phyloP scores from a whole-genome alignment of 768 basidiomycete species.

The Panaeolus cyanescens region DNA sequence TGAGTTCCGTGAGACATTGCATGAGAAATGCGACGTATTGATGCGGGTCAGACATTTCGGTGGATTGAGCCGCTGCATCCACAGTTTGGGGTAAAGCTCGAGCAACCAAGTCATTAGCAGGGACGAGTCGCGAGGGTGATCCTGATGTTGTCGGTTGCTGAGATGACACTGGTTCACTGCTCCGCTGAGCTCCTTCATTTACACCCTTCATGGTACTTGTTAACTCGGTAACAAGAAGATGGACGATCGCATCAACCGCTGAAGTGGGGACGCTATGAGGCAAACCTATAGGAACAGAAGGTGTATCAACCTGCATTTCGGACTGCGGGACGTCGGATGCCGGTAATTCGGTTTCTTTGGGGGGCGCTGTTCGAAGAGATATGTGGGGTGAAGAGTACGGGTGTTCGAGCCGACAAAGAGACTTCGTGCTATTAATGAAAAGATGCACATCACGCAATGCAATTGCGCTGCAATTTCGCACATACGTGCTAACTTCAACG shows the following conservation, averaged over 20 bases:
- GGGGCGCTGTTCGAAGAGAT: conserved; percentile 44
- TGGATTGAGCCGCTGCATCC: conserved; percentile 2
- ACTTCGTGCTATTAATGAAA: conserved; percentile 75
- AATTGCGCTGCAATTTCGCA: conserved; percentile 74
- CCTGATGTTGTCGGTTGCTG: neutral
- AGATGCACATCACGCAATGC: conserved; percentile 78
- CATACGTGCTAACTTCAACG: conserved; percentile 71
- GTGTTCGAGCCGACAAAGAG: conserved; percentile 70
- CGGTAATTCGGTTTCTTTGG: conserved; percentile 21
- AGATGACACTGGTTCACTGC: neutral
- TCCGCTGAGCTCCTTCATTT: conserved; percentile 27
- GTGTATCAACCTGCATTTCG: conserved; percentile 65
- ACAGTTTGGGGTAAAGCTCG: neutral
- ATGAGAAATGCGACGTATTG: conserved; percentile 81
- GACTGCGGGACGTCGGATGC: conserved; percentile 20
- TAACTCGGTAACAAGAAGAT: conserved; percentile 74
- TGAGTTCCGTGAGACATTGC: conserved; percentile 88
- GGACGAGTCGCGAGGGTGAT: neutral
- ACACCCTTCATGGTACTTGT: conserved; percentile 57
- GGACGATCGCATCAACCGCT: conserved; percentile 59
- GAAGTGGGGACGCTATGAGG: conserved; percentile 34
- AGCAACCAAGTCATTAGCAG: neutral
- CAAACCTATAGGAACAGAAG: conserved; percentile 10
- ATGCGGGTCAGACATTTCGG: conserved; percentile 38
- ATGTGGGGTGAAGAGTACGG: conserved; percentile 64